These are phyloP conservation scores for Mycena crocata DNA, from an alignment of 768 basidiomycete species.

Conservation along the genomic window DNA sequence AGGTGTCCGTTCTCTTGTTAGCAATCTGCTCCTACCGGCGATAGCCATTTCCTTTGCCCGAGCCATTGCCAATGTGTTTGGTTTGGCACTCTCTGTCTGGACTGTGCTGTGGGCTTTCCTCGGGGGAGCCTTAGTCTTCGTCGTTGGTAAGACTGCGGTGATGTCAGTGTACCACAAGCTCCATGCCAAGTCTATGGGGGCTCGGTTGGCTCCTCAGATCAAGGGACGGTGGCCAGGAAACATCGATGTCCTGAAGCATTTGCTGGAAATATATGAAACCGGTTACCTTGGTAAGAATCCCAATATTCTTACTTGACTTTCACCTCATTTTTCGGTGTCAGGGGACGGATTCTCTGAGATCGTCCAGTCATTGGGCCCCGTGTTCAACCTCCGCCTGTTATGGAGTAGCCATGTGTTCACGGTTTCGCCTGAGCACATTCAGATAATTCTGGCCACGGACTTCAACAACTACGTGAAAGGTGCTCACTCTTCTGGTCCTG, in stretches of 20 bases:
- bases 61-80: not conserved
- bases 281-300: slow-evolving; percentile 12
- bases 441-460: slow-evolving; percentile 43
- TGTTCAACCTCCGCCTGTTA: slow-evolving; percentile 18
- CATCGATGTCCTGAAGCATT: slow-evolving; percentile 18
- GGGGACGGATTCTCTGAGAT: slow-evolving; percentile 10
- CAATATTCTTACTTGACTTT: not conserved
- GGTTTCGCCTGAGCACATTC: slow-evolving; percentile 34
- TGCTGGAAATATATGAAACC: slow-evolving; percentile 1
- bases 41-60: not conserved
- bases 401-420: slow-evolving; percentile 33
- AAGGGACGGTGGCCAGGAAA: slow-evolving; percentile 24
- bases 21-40: slow-evolving; percentile 1
- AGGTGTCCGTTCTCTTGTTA: slow-evolving; percentile 1
- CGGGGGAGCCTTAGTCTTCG: not conserved
- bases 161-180: not conserved
- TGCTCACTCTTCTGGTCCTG: not conserved
- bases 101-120: not conserved
- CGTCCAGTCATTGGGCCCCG: slow-evolving; percentile 21
- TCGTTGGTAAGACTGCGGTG: not conserved
- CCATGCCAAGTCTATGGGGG: slow-evolving; percentile 7
- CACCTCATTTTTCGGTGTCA: not conserved
- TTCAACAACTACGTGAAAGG: slow-evolving; percentile 44
- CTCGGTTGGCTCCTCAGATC: slow-evolving; percentile 7
- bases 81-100: not conserved